These are phyloP conservation scores for Ramaria sp. DNA, from an alignment of 768 basidiomycete genomes.

Conservation along the genomic window DNA sequence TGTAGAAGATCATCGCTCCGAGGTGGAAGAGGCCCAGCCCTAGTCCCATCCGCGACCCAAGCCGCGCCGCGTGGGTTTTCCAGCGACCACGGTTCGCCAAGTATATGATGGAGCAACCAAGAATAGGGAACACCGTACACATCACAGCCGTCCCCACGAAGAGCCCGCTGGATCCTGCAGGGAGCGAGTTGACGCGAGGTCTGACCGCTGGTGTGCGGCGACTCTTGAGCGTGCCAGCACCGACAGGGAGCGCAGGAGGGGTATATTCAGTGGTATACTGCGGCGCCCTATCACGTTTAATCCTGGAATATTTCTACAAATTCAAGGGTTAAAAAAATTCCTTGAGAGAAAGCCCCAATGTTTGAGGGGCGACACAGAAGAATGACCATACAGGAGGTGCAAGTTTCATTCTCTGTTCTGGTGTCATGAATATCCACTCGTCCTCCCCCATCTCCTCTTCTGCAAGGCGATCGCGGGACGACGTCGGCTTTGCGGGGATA, in stretches of 20 bases:
- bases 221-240: background rate
- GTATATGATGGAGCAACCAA: constrained; percentile 1
- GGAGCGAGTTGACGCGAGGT: constrained; percentile 6
- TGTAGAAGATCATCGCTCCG: constrained; percentile 6
- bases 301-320: constrained; percentile 8
- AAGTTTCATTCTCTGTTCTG: constrained; percentile 7
- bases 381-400: constrained; percentile 5
- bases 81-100: background rate
- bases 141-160: background rate
- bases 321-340: too few species aligned
- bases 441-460: constrained; percentile 8
- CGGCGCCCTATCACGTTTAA: constrained; percentile 8
- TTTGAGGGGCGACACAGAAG: too few species aligned
- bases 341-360: too few species aligned
- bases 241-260: background rate
- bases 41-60: constrained; percentile 1
- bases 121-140: background rate
- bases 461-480: background rate
- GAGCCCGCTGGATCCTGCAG: constrained; percentile 3
- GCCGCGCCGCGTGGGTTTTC: constrained; percentile 2
- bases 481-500: constrained; percentile 5
- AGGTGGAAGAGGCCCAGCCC: constrained; percentile 7
- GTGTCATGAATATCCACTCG: constrained; percentile 11
- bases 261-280: constrained; percentile 7
- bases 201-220: background rate